Evolutionary conservation across 179 eudicot species (phyloP), one percentile per base, ranked within the genome.

Genomic region (Camellia oleifera): DNA sequence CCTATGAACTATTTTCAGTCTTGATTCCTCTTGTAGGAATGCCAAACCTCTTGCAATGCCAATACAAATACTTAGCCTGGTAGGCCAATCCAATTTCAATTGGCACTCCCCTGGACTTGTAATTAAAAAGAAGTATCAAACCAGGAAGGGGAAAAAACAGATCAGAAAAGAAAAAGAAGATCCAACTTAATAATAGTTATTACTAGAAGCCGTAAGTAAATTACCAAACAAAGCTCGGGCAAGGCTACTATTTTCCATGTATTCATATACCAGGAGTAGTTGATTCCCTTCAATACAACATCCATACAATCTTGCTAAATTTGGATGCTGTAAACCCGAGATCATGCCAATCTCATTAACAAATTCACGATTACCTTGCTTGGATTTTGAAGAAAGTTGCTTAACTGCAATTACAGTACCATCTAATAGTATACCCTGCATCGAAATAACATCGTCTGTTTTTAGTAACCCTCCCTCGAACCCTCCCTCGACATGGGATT

Each of bases 21-120:
- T 57, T 73, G 92, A 89, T 74, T 84, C 92, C 79, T 89, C 90
- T n/a, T 89, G 92, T 60, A 87, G 85, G 71, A 78, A 89, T 17
- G 87, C 78, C 80, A 89, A 85, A 71, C 92, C 92, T 78, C 74
- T 89, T 7, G 89, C 92, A 57, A 85, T 73, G 61, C 78, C 89
- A 54, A 89, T 72, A 79, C 90, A 87, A 52, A 89, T 87, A 75
- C 67, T 89, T 80, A 18, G 75, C 82, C 91, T 87, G 23, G 85
- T 63, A 69, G 82, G 79, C 91, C 91, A 89, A 58, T 89, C 82
- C 71, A 89, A 63, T 44, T 70, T 75, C 78, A 82, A 42, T 58
- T 75, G 80, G 74, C 54, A 18, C 54, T 79, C 77, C 66, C 75
- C 88, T 82, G 82, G 75, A 79, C 62, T 32, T 85, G 58, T 42